A percentile compares a stretch with the other conserved stretches of the same genome.
Evolutionary conservation across 768 basidiomycete species (phyloP).

Genomic region (Lentinula edodes): DNA sequence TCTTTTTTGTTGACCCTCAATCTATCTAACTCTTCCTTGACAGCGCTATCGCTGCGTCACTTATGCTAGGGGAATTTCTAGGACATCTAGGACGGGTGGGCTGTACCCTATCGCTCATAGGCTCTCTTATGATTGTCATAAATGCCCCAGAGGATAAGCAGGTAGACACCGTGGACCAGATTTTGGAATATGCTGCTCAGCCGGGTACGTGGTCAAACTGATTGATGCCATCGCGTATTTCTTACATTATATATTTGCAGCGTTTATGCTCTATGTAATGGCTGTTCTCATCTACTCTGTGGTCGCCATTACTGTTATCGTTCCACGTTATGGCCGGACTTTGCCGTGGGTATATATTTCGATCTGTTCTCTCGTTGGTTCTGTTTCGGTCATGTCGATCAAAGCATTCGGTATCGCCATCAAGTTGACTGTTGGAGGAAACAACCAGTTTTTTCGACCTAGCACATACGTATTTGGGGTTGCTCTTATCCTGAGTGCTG

Average conservation of each 20-base stretch:
- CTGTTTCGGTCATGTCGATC: conserved; percentile 96
- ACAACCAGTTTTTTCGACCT: conserved; percentile 91
- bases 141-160: conserved; percentile 97
- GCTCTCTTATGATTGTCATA: conserved; percentile 90
- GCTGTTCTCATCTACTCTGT: conserved; percentile 78
- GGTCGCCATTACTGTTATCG: conserved; percentile 82
- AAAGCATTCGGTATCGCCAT: conserved; percentile 97
- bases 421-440: conserved; percentile 87
- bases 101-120: conserved; percentile 77
- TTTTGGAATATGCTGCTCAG: conserved; percentile 84
- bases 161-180: conserved; percentile 89
- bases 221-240: background rate
- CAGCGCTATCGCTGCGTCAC: conserved; percentile 90
- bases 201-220: conserved; percentile 53
- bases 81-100: conserved; percentile 89
- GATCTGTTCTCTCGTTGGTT: conserved; percentile 94
- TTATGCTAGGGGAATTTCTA: conserved; percentile 87
- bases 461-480: conserved; percentile 96
- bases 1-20: background rate
- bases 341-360: conserved; percentile 92
- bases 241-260: conserved; percentile 30
- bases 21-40: background rate
- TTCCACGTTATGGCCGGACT: conserved; percentile 78
- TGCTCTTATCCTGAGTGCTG: conserved; percentile 74
- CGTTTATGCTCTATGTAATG: conserved; percentile 83